Evolutionary conservation across 2,329 filamentous ascomycete genomes (phyloP).

Genomic region (Colletotrichum lupini): DNA sequence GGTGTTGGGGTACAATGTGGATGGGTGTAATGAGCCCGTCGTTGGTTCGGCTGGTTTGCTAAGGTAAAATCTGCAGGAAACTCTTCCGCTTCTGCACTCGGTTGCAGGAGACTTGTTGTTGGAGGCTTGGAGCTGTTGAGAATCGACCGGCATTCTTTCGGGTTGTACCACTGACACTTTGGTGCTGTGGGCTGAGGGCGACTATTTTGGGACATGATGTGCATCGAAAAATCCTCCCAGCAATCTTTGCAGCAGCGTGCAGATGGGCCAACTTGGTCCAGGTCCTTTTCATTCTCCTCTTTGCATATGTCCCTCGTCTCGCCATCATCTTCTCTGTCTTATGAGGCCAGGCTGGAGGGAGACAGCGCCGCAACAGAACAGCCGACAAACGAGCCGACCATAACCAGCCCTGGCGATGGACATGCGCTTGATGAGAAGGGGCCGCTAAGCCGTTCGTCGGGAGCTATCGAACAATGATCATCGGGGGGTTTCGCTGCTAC

Average conservation of each 20-base stretch:
- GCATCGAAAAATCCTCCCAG: constrained; percentile 24
- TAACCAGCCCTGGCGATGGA: constrained; percentile 16
- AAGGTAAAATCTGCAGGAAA: constrained; percentile 25
- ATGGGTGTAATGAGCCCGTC: constrained; percentile 10
- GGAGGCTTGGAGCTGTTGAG: constrained; percentile 18
- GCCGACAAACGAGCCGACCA: constrained; percentile 27
- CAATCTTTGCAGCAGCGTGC: constrained; percentile 16
- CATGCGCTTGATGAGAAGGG: constrained; percentile 27
- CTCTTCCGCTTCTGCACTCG: constrained; percentile 30
- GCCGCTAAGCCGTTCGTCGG: constrained; percentile 29
- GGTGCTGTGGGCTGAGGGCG: constrained; percentile 16
- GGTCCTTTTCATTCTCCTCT: constrained; percentile 16
- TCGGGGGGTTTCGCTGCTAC: constrained; percentile 33
- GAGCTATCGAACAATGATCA: constrained; percentile 33
- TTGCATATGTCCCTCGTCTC: not conserved
- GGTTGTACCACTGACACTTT: constrained; percentile 27
- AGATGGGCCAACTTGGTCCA: constrained; percentile 22
- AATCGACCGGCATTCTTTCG: constrained; percentile 28
- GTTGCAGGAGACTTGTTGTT: constrained; percentile 25
- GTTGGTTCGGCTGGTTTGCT: constrained; percentile 24
- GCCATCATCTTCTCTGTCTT: not conserved
- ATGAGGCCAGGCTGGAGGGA: constrained; percentile 5
- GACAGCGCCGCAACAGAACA: constrained; percentile 1
- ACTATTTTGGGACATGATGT: constrained; percentile 37
- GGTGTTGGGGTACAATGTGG: not conserved